These are phyloP conservation scores for Tuber borchii DNA, from an alignment of 495 filamentous ascomycete species.

Conservation along the genomic window DNA sequence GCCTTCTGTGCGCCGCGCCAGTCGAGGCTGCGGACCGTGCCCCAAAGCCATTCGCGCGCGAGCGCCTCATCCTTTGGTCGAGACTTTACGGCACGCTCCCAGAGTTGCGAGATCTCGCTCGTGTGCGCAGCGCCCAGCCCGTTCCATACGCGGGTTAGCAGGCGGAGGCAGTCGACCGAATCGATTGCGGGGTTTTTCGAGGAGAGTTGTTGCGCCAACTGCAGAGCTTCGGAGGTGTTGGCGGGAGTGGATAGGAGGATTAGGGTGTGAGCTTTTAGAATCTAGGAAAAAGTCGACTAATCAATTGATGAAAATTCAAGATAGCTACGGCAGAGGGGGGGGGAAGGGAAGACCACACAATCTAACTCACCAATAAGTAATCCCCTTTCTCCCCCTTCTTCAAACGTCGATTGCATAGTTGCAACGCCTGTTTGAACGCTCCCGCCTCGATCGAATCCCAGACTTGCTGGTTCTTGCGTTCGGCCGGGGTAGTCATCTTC, in stretches of 20 bases:
- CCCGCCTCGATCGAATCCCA: slow-evolving; percentile 54
- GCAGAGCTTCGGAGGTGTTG: slow-evolving; percentile 43
- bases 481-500: slow-evolving; percentile 24
- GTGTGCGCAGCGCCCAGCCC: slow-evolving; percentile 23
- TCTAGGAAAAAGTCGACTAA: slow-evolving; percentile 40
- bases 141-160: slow-evolving; percentile 42
- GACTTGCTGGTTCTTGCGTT: slow-evolving; percentile 55
- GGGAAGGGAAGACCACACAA: slow-evolving; percentile 7
- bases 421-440: slow-evolving; percentile 55
- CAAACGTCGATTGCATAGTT: slow-evolving; percentile 55
- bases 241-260: slow-evolving; percentile 46
- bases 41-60: slow-evolving; percentile 52
- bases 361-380: slow-evolving; percentile 35
- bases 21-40: slow-evolving; percentile 48
- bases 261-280: slow-evolving; percentile 52
- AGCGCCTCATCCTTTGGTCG: slow-evolving; percentile 50
- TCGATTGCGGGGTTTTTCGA: slow-evolving; percentile 49
- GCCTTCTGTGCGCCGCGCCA: slow-evolving; percentile 59
- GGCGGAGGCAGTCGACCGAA: slow-evolving; percentile 47
- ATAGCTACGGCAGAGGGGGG: not conserved
- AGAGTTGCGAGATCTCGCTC: slow-evolving; percentile 45
- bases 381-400: slow-evolving; percentile 56
- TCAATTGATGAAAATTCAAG: slow-evolving; percentile 13
- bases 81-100: slow-evolving; percentile 54
- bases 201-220: slow-evolving; percentile 27